Percentiles rank a stretch among this genome's conserved stretches.
Conservation (phyloP, 1,139 yeast genomes). For the Geotrichum reessii region DNA sequence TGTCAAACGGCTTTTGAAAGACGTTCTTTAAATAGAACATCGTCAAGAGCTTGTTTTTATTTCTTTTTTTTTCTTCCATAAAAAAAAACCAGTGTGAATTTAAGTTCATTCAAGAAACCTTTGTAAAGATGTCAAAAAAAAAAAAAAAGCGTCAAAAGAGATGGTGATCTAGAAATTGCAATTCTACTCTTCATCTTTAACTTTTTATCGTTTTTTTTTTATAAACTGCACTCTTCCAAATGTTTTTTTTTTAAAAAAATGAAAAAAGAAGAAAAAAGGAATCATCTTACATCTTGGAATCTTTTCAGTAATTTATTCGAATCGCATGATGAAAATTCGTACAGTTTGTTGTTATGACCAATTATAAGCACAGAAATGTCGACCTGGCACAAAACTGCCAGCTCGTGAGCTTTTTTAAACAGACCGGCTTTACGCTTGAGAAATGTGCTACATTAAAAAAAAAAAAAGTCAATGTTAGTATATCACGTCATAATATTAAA, state of each 20-base stretch:
- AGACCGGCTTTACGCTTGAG: constrained; percentile 92
- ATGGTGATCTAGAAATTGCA: not conserved
- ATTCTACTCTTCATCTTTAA: too few species aligned
- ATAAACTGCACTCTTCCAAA: not conserved
- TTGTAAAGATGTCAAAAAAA: not conserved
- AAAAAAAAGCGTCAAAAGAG: not conserved
- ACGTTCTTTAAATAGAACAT: not conserved
- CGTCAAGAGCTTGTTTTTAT: not conserved
- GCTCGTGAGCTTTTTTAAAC: constrained; percentile 92
- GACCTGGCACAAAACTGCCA: constrained; percentile 86
- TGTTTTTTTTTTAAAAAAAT: not conserved
- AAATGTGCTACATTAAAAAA: constrained; percentile 49
- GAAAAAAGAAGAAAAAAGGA: constrained; percentile 11
- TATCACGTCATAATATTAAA: not conserved
- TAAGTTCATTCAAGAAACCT: not conserved
- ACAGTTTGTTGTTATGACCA: constrained; percentile 75
- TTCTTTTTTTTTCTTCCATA: not conserved
- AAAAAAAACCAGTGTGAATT: not conserved
- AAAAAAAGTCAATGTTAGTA: constrained; percentile 6
- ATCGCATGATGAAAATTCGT: constrained; percentile 75
- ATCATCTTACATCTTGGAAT: constrained; percentile 40
- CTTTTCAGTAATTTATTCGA: constrained; percentile 54
- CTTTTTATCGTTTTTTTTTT: not conserved
- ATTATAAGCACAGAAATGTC: constrained; percentile 86
- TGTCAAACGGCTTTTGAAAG: not conserved